Conservation (phyloP, 1,284 basidiomycete genomes). For the Boletus smithii region DNA sequence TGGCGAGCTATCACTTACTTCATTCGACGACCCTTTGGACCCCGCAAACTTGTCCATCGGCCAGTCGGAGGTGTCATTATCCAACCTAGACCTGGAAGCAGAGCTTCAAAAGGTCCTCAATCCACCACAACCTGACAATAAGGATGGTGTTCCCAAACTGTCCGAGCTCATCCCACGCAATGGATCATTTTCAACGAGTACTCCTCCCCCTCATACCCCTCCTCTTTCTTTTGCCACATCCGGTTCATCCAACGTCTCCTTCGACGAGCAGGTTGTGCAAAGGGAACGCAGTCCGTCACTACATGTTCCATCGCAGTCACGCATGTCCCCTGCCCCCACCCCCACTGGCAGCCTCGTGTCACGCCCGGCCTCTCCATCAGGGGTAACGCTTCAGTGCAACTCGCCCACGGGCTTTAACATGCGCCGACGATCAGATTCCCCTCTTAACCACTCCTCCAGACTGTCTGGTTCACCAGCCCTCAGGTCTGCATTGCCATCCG, state of each 20-base stretch:
- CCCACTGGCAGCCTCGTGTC: neutral
- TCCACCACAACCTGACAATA: constrained; percentile 10
- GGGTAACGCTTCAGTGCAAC: constrained; percentile 8
- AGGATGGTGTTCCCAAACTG: constrained; percentile 14
- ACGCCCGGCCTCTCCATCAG: constrained; percentile 13
- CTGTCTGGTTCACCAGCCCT: constrained; percentile 21
- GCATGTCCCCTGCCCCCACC: constrained; percentile 1
- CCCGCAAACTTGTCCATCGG: constrained; percentile 35
- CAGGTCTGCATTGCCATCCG: constrained; percentile 20
- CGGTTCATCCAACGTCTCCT: constrained; percentile 17
- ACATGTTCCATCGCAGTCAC: constrained; percentile 4
- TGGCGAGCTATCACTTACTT: constrained; percentile 38
- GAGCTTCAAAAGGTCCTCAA: constrained; percentile 28
- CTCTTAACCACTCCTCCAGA: constrained; percentile 15
- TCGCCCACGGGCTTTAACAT: constrained; percentile 15
- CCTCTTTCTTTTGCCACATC: constrained; percentile 21
- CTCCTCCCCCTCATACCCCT: constrained; percentile 23
- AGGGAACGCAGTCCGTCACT: constrained; percentile 6
- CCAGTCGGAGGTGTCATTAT: constrained; percentile 34
- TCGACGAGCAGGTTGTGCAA: constrained; percentile 7
- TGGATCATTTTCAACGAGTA: constrained; percentile 28
- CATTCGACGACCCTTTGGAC: constrained; percentile 34
- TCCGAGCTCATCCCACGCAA: constrained; percentile 25
- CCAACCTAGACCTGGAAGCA: constrained; percentile 30
- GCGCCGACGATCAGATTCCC: constrained; percentile 25